Base-by-base conservation (phyloP, 2,329 filamentous ascomycete species). In the Hymenoscyphus repandus region DNA sequence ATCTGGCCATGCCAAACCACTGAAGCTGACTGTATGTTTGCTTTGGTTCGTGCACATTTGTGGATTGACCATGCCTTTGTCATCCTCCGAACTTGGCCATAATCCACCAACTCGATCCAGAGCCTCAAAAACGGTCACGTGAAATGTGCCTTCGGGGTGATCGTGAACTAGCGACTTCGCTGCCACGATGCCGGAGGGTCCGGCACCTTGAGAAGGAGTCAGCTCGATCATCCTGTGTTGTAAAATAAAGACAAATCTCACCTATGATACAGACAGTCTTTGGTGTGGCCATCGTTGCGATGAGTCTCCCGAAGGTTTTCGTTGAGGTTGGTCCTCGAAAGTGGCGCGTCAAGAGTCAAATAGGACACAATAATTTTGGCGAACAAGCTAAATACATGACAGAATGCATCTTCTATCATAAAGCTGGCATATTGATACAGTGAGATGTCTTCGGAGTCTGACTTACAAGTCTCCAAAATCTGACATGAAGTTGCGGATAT, bases 31-130 rank as follows among this genome's bases (percentile, higher is more conserved):
- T 0, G 87, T 89, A 66, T 90, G 88, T 41, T 78, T 79, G 69
- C 86, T 90, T 61, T 91, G 80, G 65, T 95, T 95, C 3, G 80
- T 80, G 13, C 79, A 73, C 74, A 87, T 86, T 47, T 86, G 75
- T 7, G 85, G 85, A 55, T 86, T 80, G 13, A 85, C 69, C 36
- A 79, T 69, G 1, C 59, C 68, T n/a, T 55, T 58, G 48, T 83
- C 80, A 1, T 69, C 58, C 47, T 72, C 74, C 11, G 68, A 65
- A 1, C 72, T 69, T 3, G 85, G 84, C 89, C 89, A 95, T n/a
- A 93, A 77, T 0, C 89, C 89, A 10, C 88, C 89, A 13, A 92
- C 75, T 36, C 79, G 75, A 32, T 74, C 63, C 42, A 82, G 77
- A 13, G 76, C 71, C 44, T 95, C 89, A 61, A 86, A 88, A 20